These are phyloP conservation scores for Globisporangium perplexum DNA, from an alignment of 352 stramenopile species.

Conservation along the genomic window DNA sequence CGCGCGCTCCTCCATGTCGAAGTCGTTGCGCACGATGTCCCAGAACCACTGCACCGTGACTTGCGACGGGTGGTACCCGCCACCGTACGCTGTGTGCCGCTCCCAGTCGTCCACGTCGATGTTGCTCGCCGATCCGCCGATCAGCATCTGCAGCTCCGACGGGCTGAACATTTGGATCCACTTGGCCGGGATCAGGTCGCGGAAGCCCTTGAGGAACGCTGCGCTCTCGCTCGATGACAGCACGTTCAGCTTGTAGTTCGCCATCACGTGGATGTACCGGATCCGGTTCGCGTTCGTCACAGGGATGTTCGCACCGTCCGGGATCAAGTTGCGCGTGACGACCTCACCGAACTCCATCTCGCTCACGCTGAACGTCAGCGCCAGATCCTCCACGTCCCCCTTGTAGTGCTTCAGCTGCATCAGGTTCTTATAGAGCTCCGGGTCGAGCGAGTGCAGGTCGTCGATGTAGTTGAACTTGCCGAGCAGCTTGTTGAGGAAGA, in stretches of 20 bases:
- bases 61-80: constrained; percentile 91
- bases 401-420: constrained; percentile 95
- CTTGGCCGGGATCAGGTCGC: constrained; percentile 62
- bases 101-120: constrained; percentile 96
- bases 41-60: constrained; percentile 70
- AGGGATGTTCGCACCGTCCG: constrained; percentile 72
- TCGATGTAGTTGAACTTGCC: constrained; percentile 85
- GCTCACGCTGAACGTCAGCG: constrained; percentile 93
- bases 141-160: constrained; percentile 93
- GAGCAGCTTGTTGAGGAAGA: constrained; percentile 96
- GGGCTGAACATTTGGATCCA: constrained; percentile 85
- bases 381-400: constrained; percentile 87
- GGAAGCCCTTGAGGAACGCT: constrained; percentile 68
- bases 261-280: constrained; percentile 94
- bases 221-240: constrained; percentile 44
- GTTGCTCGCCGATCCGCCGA: constrained; percentile 81
- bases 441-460: constrained; percentile 92
- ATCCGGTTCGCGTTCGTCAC: constrained; percentile 95
- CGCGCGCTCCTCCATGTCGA: constrained; percentile 81
- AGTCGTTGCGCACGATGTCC: constrained; percentile 63
- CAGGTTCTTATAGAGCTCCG: constrained; percentile 93
- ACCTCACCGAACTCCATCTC: constrained; percentile 71
- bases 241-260: constrained; percentile 97
- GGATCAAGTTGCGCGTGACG: constrained; percentile 71
- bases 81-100: constrained; percentile 89